These are phyloP conservation scores for Fusarium subglutinans DNA, from an alignment of 2,329 filamentous ascomycete species.

Conservation along the genomic window DNA sequence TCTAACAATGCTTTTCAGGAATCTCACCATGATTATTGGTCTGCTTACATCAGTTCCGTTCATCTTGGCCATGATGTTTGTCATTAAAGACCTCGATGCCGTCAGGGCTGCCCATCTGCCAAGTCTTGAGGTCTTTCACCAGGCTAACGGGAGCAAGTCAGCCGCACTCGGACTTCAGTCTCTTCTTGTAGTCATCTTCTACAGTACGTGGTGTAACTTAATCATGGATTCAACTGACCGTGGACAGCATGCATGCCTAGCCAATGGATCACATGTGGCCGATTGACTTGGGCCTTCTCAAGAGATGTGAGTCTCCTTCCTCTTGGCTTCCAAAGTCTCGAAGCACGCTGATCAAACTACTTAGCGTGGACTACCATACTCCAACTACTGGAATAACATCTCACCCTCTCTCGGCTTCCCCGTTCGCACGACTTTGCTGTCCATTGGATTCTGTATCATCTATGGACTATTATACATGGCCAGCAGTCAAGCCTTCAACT, in stretches of 20 bases:
- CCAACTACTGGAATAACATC: not conserved
- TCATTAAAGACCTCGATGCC: not conserved
- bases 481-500: not conserved
- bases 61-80: not conserved
- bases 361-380: not conserved
- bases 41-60: fast-evolving
- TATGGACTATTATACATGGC: not conserved
- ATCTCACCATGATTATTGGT: not conserved
- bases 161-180: not conserved
- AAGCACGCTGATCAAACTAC: not conserved
- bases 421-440: not conserved
- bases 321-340: too few relatives aligned
- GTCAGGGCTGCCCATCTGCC: not conserved
- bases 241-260: not conserved
- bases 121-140: not conserved
- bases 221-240: too few relatives aligned
- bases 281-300: not conserved
- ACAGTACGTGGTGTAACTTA: not conserved
- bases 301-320: not conserved
- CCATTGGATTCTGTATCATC: not conserved
- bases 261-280: not conserved
- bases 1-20: not conserved
- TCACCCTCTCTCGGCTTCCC: not conserved
- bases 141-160: not conserved
- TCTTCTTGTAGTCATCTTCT: not conserved